Conservation (phyloP, 2,329 filamentous ascomycete genomes). For the Paraconiothyrium sp. region DNA sequence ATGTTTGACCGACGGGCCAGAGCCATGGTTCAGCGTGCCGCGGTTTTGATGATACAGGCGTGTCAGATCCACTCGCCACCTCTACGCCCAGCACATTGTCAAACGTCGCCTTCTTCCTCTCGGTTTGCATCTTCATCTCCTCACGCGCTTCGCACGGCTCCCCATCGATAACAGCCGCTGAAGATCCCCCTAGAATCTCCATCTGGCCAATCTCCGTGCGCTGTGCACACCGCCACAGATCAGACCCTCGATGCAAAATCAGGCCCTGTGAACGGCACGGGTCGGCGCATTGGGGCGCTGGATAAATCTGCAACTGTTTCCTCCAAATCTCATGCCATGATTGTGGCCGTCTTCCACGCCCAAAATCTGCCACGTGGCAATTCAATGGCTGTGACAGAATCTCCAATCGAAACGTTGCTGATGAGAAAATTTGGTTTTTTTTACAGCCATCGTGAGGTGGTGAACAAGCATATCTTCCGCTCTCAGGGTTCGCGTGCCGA, state of each 20-base stretch:
- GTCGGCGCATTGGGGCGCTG: conserved; percentile 15
- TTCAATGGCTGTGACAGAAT: not conserved
- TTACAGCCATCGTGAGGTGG: not conserved
- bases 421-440: not conserved
- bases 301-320: conserved; percentile 2
- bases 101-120: conserved; percentile 4
- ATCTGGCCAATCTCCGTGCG: conserved; percentile 27
- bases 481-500: not conserved
- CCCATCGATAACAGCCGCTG: conserved; percentile 22
- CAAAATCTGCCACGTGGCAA: conserved; percentile 8
- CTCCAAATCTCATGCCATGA: conserved; percentile 19
- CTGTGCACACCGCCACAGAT: conserved; percentile 27
- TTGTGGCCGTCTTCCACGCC: not conserved
- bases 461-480: not conserved
- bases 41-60: conserved; percentile 17
- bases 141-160: conserved; percentile 21
- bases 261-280: conserved; percentile 17
- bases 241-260: conserved; percentile 16
- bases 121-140: conserved; percentile 11
- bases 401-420: not conserved
- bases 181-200: conserved; percentile 25
- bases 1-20: conserved; percentile 13
- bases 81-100: conserved; percentile 9
- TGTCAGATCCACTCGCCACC: conserved; percentile 37
- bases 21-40: conserved; percentile 28